Conservation (phyloP, 164 flowering plant genomes). For the Brasenia schreberi region DNA sequence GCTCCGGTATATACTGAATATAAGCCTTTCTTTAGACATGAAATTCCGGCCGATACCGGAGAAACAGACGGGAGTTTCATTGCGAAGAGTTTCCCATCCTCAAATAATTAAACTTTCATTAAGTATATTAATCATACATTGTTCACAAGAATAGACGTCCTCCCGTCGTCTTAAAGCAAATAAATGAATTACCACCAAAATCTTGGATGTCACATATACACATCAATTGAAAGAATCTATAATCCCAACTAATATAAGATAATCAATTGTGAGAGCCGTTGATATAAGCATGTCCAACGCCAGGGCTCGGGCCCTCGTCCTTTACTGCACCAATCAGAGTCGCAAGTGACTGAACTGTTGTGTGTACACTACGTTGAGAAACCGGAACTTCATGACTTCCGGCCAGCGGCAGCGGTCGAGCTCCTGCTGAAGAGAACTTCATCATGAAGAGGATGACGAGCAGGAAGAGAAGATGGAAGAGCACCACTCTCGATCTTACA, state of each 20-base stretch:
- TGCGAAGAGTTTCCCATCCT: conserved; percentile 7
- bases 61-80: conserved; percentile 18
- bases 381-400: neutral
- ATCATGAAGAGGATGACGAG: neutral
- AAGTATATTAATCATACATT: too few relatives aligned
- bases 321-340: conserved; percentile 7
- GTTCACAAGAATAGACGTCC: too few relatives aligned
- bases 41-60: conserved; percentile 20
- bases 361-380: neutral
- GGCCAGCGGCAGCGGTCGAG: neutral
- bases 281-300: conserved; percentile 5
- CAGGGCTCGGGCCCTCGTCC: conserved; percentile 17
- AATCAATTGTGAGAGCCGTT: neutral
- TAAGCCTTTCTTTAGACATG: conserved; percentile 8
- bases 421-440: neutral
- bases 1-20: conserved; percentile 1
- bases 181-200: too few relatives aligned
- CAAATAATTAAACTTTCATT: too few relatives aligned
- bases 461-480: neutral
- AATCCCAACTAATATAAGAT: too few relatives aligned
- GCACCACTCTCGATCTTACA: neutral
- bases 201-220: too few relatives aligned
- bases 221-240: neutral
- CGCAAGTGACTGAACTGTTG: too few relatives aligned
- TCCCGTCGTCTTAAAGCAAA: too few relatives aligned